Conservation (phyloP, 2,329 filamentous ascomycete species). For the Raffaelea albimanens region DNA sequence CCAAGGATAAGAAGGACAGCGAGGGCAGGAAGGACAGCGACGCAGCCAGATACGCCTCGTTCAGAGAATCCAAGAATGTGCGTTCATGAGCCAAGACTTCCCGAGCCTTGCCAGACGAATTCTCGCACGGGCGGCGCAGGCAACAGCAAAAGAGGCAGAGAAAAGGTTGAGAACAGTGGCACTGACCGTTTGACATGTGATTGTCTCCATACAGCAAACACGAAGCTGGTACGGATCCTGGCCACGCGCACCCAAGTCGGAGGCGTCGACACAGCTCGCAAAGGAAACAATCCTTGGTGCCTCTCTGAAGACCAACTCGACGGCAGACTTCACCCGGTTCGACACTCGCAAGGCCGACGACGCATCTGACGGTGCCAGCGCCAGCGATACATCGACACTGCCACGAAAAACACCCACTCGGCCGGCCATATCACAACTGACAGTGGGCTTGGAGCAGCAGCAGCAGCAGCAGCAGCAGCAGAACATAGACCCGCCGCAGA, state of each 20-base stretch:
- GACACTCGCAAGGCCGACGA: constrained; percentile 31
- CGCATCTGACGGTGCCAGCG: constrained; percentile 9
- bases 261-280: constrained; percentile 50
- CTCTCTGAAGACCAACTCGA: constrained; percentile 35
- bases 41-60: constrained; percentile 4
- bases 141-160: too few species aligned
- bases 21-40: background rate
- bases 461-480: background rate
- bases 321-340: constrained; percentile 41
- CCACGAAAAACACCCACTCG: background rate
- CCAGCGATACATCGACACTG: constrained; percentile 3
- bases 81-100: too few species aligned
- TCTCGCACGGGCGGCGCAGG: too few species aligned
- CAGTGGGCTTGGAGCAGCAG: constrained; percentile 3
- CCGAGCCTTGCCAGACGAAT: too few species aligned
- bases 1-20: too few species aligned
- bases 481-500: too few species aligned
- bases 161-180: too few species aligned
- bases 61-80: constrained; percentile 8
- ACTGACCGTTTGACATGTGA: background rate
- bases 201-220: constrained; percentile 2
- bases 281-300: constrained; percentile 52
- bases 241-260: constrained; percentile 45
- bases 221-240: constrained; percentile 56
- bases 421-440: constrained; percentile 6